phyloP scores from a whole-genome alignment of 495 filamentous ascomycete genomes.

The Trichoderma gamsii region DNA sequence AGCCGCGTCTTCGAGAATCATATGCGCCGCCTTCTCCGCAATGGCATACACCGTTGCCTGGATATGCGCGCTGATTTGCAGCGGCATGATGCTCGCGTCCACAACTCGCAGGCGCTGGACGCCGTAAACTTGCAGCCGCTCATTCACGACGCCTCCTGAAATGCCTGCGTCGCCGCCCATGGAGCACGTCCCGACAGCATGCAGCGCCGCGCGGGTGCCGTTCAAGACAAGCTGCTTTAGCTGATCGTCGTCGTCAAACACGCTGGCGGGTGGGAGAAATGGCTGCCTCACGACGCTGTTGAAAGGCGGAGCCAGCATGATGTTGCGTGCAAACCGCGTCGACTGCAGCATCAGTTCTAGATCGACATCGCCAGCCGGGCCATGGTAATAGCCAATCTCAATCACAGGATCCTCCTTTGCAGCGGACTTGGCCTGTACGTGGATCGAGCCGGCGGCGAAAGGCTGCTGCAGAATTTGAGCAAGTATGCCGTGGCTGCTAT shows the following conservation, averaged over 20 bases:
- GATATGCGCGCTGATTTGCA: slow-evolving; percentile 36
- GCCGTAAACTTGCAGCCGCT: slow-evolving; percentile 39
- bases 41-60: slow-evolving; percentile 42
- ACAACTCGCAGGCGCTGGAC: slow-evolving; percentile 39
- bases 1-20: slow-evolving; percentile 26
- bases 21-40: slow-evolving; percentile 43
- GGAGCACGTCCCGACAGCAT: slow-evolving; percentile 35
- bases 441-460: background rate
- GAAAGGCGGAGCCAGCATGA: background rate
- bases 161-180: slow-evolving; percentile 21
- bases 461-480: background rate
- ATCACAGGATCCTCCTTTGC: background rate
- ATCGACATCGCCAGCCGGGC: background rate
- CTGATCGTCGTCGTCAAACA: background rate
- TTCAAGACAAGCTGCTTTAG: slow-evolving; percentile 26
- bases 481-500: background rate
- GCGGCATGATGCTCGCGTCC: slow-evolving; percentile 43
- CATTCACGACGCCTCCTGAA: slow-evolving; percentile 39
- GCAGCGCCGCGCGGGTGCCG: slow-evolving; percentile 31
- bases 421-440: background rate
- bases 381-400: background rate
- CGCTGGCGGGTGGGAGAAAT: background rate
- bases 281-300: background rate
- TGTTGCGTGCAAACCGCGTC: background rate
- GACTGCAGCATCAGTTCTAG: background rate